These are phyloP conservation scores for Usnea hakonensis DNA, from an alignment of 495 filamentous ascomycete genomes.

Conservation along the genomic window DNA sequence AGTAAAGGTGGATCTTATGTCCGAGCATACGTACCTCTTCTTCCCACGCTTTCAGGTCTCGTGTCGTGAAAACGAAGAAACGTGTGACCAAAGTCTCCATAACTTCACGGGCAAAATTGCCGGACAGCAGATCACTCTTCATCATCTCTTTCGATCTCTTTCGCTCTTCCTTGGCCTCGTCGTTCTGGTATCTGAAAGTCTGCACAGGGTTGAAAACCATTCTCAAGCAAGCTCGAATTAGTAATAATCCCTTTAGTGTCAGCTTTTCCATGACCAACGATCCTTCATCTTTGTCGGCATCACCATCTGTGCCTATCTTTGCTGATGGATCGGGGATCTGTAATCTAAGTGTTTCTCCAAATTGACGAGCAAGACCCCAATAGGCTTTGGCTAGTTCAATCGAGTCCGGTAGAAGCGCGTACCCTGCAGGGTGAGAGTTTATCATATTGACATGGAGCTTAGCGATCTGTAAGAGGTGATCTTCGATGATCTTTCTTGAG, in stretches of 20 bases:
- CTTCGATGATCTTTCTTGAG: slow-evolving; percentile 38
- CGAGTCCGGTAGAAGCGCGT: slow-evolving; percentile 70
- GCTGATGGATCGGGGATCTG: slow-evolving; percentile 29
- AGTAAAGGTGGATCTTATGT: neutral
- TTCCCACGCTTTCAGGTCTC: slow-evolving; percentile 83
- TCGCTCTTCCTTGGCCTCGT: slow-evolving; percentile 59
- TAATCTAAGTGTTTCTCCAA: slow-evolving; percentile 63
- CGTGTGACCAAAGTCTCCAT: slow-evolving; percentile 76
- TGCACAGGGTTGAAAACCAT: slow-evolving; percentile 74
- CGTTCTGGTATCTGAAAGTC: slow-evolving; percentile 71
- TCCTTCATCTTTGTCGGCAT: slow-evolving; percentile 40
- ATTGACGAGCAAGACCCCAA: slow-evolving; percentile 68
- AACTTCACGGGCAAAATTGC: slow-evolving; percentile 64
- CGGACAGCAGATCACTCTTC: slow-evolving; percentile 63
- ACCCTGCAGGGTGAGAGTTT: slow-evolving; percentile 63
- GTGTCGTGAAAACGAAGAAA: slow-evolving; percentile 80
- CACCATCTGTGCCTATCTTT: slow-evolving; percentile 42
- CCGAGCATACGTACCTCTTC: slow-evolving; percentile 43
- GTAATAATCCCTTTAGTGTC: slow-evolving; percentile 68
- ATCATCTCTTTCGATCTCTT: slow-evolving; percentile 54
- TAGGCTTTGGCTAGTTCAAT: slow-evolving; percentile 67
- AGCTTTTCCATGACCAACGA: slow-evolving; percentile 64
- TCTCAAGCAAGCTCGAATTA: slow-evolving; percentile 74
- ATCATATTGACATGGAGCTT: slow-evolving; percentile 89
- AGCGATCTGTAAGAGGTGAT: slow-evolving; percentile 79